phyloP scores from a whole-genome alignment of 2,329 filamentous ascomycete species.

The Sarocladium strictum region DNA sequence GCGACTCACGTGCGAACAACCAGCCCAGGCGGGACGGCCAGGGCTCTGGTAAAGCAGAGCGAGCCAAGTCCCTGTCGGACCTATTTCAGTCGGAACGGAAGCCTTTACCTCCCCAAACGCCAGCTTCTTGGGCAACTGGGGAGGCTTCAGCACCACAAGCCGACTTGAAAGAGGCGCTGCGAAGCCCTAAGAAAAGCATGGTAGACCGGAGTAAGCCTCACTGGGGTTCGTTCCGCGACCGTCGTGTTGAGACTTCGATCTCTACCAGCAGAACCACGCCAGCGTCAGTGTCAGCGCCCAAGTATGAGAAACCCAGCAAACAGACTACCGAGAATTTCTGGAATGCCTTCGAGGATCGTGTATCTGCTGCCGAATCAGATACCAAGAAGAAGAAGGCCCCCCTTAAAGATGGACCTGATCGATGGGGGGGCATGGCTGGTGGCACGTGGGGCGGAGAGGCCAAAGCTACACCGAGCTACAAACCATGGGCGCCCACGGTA shows the following conservation, averaged over 20 bases:
- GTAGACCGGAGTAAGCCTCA: conserved; percentile 4
- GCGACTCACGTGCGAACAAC: conserved; percentile 2
- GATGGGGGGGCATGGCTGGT: not conserved
- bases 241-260: not conserved
- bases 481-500: conserved; percentile 4
- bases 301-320: conserved; percentile 15
- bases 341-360: conserved; percentile 20
- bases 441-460: not conserved
- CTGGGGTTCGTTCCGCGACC: conserved; percentile 9
- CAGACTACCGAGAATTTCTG: conserved; percentile 13
- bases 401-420: not conserved
- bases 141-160: conserved; percentile 14
- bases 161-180: conserved; percentile 6
- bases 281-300: not conserved
- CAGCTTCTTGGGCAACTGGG: conserved; percentile 10
- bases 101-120: conserved; percentile 9
- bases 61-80: not conserved
- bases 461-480: not conserved
- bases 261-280: not conserved
- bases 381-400: not conserved
- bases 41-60: not conserved
- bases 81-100: not conserved
- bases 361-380: conserved; percentile 11
- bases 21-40: not conserved
- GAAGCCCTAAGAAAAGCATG: conserved; percentile 3